These are phyloP conservation scores for Yarrowia galli DNA, from an alignment of 1,139 yeast genomes.

Conservation along the genomic window DNA sequence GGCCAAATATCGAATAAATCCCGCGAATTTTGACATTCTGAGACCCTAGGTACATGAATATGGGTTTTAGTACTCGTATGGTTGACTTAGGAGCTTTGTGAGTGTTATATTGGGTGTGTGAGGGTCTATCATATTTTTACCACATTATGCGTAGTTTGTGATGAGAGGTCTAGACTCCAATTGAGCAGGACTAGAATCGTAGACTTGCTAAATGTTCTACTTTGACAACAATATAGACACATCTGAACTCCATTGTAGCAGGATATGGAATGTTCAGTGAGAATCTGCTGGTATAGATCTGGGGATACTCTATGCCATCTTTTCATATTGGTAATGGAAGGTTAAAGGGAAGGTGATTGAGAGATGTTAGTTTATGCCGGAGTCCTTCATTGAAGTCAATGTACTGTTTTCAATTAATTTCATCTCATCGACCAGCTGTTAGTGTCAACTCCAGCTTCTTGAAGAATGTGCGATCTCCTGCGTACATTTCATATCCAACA, in stretches of 20 bases:
- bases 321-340: not conserved
- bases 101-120: too few species aligned
- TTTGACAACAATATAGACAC: too few species aligned
- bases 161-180: not conserved
- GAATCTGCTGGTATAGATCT: not conserved
- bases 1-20: not conserved
- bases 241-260: not conserved
- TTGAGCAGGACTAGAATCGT: not conserved
- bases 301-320: not conserved
- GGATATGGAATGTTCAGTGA: not conserved
- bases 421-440: not conserved
- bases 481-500: not conserved
- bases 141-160: too few species aligned
- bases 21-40: not conserved
- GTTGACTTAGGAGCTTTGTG: too few species aligned
- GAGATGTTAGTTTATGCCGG: not conserved
- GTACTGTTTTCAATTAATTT: not conserved
- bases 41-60: too few species aligned
- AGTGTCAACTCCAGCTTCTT: not conserved
- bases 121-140: too few species aligned
- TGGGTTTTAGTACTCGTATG: too few species aligned
- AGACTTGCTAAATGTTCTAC: not conserved
- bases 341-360: not conserved
- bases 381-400: not conserved
- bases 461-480: not conserved